These are phyloP conservation scores for Cucurbita pepo DNA, from an alignment of 306 rosid species.

Conservation along the genomic window DNA sequence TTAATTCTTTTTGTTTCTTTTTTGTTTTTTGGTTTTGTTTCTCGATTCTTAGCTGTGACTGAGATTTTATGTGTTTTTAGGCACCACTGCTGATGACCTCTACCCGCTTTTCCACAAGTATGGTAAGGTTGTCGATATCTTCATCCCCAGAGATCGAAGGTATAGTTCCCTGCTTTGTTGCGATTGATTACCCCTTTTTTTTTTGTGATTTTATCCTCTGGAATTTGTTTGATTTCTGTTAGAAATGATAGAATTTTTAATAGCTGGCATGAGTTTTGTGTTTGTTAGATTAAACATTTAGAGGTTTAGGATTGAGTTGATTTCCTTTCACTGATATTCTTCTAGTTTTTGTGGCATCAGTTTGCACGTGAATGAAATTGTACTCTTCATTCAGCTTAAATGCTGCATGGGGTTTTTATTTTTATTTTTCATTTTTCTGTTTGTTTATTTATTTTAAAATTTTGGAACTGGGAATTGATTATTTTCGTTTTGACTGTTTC, in stretches of 20 bases:
- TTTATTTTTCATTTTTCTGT: neutral
- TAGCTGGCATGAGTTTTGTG: neutral
- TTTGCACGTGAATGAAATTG: neutral
- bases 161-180: neutral
- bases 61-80: conserved; percentile 8
- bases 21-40: neutral
- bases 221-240: neutral
- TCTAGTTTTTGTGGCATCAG: neutral
- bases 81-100: conserved; percentile 77
- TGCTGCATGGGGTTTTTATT: neutral
- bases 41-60: neutral
- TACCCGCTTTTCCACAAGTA: conserved; percentile 79
- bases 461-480: neutral
- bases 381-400: neutral
- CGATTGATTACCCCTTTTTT: neutral
- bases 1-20: neutral
- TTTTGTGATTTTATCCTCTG: neutral
- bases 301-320: neutral
- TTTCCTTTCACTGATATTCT: neutral
- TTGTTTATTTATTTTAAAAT: neutral
- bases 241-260: neutral
- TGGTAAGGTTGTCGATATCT: conserved; percentile 83
- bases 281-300: neutral
- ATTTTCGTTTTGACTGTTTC: neutral
- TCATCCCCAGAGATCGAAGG: conserved; percentile 90